Evolutionary conservation across 257 asterid genomes (phyloP).

Genomic region (Solanum clarkiae): DNA sequence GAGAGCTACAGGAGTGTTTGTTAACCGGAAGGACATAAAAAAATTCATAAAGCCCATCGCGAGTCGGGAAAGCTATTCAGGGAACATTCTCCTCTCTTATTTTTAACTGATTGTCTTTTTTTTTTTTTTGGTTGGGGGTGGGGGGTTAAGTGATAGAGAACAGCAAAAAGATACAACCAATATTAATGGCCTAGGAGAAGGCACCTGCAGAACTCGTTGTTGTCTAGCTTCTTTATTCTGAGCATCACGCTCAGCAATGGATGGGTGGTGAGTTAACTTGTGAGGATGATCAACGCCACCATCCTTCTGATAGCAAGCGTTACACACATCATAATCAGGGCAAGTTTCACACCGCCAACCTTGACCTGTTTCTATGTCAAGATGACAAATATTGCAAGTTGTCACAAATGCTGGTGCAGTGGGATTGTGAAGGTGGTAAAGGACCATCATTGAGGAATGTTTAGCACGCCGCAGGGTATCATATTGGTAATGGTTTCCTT

Average conservation of each 20-base stretch:
- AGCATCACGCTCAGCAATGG: conserved; percentile 68
- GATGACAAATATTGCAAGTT: conserved; percentile 57
- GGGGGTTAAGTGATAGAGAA: neutral
- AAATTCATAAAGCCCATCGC: neutral
- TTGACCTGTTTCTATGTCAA: conserved; percentile 90
- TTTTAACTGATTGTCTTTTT: neutral
- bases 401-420: conserved; percentile 93
- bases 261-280: conserved; percentile 63
- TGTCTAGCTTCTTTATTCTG: conserved; percentile 93
- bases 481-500: conserved; percentile 96
- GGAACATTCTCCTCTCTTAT: neutral
- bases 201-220: conserved; percentile 77
- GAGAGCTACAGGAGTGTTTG: neutral
- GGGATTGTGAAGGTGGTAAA: conserved; percentile 97
- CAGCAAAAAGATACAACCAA: neutral
- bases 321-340: conserved; percentile 89
- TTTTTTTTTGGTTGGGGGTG: neutral
- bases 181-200: neutral
- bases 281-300: conserved; percentile 87
- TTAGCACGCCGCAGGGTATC: conserved; percentile 97
- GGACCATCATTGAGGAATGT: conserved; percentile 98
- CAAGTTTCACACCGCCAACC: conserved; percentile 99
- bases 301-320: conserved; percentile 75
- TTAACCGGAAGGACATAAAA: neutral
- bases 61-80: neutral